A percentile compares a stretch with the other conserved stretches of the same genome.
These are phyloP conservation scores for Dillenia suffruticosa DNA, from an alignment of 164 flowering plant genomes.

Conservation along the genomic window DNA sequence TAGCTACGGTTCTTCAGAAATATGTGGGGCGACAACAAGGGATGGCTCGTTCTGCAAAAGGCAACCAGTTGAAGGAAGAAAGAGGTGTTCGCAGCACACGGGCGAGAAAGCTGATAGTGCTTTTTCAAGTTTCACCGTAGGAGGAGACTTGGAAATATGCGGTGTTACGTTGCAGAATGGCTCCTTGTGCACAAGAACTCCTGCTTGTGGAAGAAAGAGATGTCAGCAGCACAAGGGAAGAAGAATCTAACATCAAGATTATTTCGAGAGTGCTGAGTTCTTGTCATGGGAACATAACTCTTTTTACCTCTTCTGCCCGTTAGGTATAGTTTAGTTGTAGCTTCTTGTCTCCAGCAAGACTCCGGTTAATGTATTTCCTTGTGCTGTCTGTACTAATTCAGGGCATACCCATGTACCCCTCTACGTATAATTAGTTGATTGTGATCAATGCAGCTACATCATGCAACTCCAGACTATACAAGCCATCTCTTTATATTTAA, in stretches of 20 bases:
- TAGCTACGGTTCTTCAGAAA: not conserved
- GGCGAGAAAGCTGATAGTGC: conserved; percentile 24
- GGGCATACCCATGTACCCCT: no score
- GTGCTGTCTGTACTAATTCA: no score
- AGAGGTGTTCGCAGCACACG: conserved; percentile 49
- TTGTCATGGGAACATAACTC: no score
- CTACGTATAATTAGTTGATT: no score
- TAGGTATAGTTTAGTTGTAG: no score
- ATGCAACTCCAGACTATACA: no score
- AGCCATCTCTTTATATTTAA: no score
- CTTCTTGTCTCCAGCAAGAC: no score
- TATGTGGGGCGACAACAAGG: conserved; percentile 20
- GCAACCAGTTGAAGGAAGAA: not conserved
- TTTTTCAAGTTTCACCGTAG: not conserved
- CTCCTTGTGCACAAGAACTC: conserved; percentile 21
- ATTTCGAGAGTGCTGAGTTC: no score
- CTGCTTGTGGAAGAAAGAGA: conserved; percentile 22
- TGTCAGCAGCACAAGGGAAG: conserved; percentile 20
- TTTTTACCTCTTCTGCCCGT: no score
- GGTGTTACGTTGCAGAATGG: conserved; percentile 21
- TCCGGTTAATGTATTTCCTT: no score
- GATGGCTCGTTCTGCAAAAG: conserved; percentile 36
- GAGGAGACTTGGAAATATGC: conserved; percentile 6
- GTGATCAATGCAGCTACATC: no score
- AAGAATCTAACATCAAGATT: not conserved